Evolutionary conservation across 2,329 filamentous ascomycete genomes (phyloP), one percentile per base, ranked within the genome.

Genomic region (Phoma herbarum): DNA sequence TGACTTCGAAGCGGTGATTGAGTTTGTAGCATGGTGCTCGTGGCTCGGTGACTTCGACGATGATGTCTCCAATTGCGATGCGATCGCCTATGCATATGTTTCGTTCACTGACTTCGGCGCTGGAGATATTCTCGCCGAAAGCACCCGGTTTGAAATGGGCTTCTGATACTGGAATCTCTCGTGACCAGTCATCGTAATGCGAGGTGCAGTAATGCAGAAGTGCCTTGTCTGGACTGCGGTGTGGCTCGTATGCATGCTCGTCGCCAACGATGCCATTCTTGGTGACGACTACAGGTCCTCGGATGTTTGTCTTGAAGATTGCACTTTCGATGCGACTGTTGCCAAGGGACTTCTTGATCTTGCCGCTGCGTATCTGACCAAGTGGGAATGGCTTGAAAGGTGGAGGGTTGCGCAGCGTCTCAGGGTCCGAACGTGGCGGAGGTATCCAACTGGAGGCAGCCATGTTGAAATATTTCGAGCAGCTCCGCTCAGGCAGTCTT

Each of bases 21-120:
- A 90, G 81, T 69, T 90, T 90, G 77, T 85, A 90, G 76, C 88
- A 90, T 10, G 88, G 88, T 63, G 86, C 83, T 16, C 88, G 81
- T 0, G 87, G 87, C 23, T 88, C 76, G 61, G 82, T 84, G 23
- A 89, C 84, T 64, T 89, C 84, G 0, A 89, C 78, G 0, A 86
- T 79, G 2, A 80, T 77, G 3, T 44, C 75, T 0, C 83, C 73
- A 8, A 89, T 80, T 0, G 80, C 77, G 18, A 87, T 77, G 14
- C 85, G 76, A 64, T 90, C 88, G 22, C 88, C 87, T 50, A 90
- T 87, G 72, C 87, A 89, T 0, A 89, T 77, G 62, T 87, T 89
- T 33, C 82, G 80, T 75, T 90, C 88, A 65, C 87, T 88, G 78
- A 88, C 83, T 39, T 78, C 77, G 1, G 76, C 74, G 1, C 80